Evolutionary conservation across 1,284 basidiomycete species (phyloP).

Genomic region (Malassezia obtusa): DNA sequence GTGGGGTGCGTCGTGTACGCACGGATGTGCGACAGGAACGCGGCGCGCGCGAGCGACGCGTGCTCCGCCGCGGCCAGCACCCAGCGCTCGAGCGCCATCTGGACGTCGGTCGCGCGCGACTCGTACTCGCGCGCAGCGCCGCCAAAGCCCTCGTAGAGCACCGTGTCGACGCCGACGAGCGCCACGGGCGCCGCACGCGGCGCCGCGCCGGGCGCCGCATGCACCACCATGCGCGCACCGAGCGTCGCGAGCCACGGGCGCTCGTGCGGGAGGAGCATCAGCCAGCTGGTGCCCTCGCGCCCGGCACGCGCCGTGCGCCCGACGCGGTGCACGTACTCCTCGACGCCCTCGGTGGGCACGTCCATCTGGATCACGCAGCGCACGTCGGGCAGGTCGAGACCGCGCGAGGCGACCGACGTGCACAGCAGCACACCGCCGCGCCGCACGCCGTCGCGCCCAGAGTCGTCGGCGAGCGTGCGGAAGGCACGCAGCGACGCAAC

Average conservation of each 20-base stretch:
- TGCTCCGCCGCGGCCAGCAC: slow-evolving; percentile 70
- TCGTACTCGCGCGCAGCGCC: slow-evolving; percentile 63
- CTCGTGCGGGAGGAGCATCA: slow-evolving; percentile 77
- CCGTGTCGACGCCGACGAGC: slow-evolving; percentile 18
- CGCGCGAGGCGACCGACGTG: slow-evolving; percentile 92
- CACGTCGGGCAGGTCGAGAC: slow-evolving; percentile 92
- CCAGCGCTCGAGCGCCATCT: slow-evolving; percentile 91
- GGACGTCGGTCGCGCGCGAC: slow-evolving; percentile 84
- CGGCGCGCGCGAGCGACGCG: slow-evolving; percentile 65
- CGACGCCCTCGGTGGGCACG: slow-evolving; percentile 88
- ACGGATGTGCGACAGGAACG: slow-evolving; percentile 82
- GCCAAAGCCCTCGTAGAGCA: slow-evolving; percentile 63
- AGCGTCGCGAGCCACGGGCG: slow-evolving; percentile 79
- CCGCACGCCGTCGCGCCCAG: background rate
- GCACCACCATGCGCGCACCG: slow-evolving; percentile 60
- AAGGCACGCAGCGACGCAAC: slow-evolving; percentile 74
- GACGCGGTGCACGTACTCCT: slow-evolving; percentile 92
- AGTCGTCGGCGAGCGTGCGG: slow-evolving; percentile 48
- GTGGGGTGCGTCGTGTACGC: slow-evolving; percentile 96
- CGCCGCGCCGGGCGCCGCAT: background rate
- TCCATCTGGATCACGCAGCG: slow-evolving; percentile 92
- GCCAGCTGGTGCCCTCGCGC: slow-evolving; percentile 77
- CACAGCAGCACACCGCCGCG: slow-evolving; percentile 66
- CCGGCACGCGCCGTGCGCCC: slow-evolving; percentile 94
- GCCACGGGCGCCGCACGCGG: slow-evolving; percentile 13